A percentile compares a stretch with the other conserved stretches of the same genome.
phyloP scores from a whole-genome alignment of 169 alveolate genomes.

The Perkinsus chesapeaki region DNA sequence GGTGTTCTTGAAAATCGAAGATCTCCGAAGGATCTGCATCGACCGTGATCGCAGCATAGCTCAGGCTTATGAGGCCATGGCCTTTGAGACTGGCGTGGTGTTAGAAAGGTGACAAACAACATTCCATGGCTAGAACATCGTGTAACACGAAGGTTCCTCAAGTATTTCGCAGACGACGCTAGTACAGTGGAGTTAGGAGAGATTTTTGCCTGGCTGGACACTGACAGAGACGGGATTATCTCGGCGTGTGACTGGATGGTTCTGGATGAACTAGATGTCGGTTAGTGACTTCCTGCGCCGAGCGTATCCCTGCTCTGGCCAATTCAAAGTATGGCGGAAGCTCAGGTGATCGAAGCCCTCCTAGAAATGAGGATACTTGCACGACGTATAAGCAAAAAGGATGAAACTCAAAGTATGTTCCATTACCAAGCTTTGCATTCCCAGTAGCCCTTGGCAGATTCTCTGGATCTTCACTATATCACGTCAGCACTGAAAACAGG shows the following conservation, averaged over 20 bases:
- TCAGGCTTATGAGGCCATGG: not conserved
- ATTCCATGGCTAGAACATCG: not conserved
- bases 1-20: not conserved
- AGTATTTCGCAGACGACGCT: not conserved
- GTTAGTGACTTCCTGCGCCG: not conserved
- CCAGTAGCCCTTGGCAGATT: not conserved
- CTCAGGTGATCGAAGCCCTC: not conserved
- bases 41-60: not conserved
- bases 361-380: not conserved
- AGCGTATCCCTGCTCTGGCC: not conserved
- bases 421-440: not conserved
- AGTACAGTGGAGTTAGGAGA: not conserved
- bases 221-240: not conserved
- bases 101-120: not conserved
- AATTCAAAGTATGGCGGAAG: not conserved
- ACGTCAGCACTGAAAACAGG: too few species aligned
- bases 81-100: not conserved
- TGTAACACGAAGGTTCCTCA: not conserved
- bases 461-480: not conserved
- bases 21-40: not conserved
- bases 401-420: not conserved
- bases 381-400: not conserved
- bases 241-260: not conserved
- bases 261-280: not conserved
- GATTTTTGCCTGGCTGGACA: not conserved